Evolutionary conservation across 495 filamentous ascomycete species (phyloP), one percentile per base, ranked within the genome.

Genomic region (Tuber melanosporum): DNA sequence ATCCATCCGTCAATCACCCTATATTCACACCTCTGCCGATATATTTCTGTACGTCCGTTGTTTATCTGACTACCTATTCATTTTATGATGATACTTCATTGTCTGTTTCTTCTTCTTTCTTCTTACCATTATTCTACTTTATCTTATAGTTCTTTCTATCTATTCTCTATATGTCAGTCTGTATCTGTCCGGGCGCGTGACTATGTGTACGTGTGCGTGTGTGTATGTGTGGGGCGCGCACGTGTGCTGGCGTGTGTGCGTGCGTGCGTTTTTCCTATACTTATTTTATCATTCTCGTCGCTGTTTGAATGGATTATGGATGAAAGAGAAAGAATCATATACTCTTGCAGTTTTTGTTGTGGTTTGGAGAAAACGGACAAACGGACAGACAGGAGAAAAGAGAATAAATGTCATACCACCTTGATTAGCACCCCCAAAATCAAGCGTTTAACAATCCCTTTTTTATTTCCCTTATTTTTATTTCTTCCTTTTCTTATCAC

Each of bases 221-320:
- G 26, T 36, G 57, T 17, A 9, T 66, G 57, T 32, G 26, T 57
- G n/a, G 22, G 26, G 57, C 57, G 57, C 57, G 57, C 57, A 66
- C 57, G 26, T 66, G 32, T 36, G 57, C 57, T 66, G 57, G 57
- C 57, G 57, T 66, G 57, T 66, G 57, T 66, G 57, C 57, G 57
- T 66, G 57, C 57, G 57, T 66, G 57, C 57, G 52, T 26, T 62
- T 62, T 62, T 62, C n/a, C 32, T 66, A 36, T 36, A 6, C 12
- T 66, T 66, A 26, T 66, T 17, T 36, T 36, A 36, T 66, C 26
- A 32, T 36, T 8, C 26, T 17, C 14, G 26, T 15, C 15, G 26
- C 32, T 36, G 10, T 26, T 66, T 32, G 57, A 66, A 36, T 66
- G 57, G 57, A 66, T 66, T 66, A 66, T 66, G 57, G 57, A 19